Conservation (phyloP, 371 early-diverging fungal species). For the Actinomucor elegans region DNA sequence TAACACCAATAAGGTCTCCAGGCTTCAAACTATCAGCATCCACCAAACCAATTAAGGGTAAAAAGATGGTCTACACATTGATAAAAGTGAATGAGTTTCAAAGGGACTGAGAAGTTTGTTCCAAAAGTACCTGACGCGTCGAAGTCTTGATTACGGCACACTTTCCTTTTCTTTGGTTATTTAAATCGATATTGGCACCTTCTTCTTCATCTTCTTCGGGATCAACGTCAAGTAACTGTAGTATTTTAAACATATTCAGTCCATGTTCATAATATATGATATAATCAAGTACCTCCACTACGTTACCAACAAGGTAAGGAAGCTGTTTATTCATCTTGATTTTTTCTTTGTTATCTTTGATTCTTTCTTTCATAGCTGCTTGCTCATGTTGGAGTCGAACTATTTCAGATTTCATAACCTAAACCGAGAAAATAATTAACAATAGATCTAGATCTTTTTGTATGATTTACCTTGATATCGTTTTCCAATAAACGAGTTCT, state of each 20-base stretch:
- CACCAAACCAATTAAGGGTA: conserved; percentile 98
- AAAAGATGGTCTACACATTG: conserved; percentile 81
- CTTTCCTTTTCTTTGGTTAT: conserved; percentile 91
- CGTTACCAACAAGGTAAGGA: conserved; percentile 98
- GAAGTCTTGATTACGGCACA: conserved; percentile 98
- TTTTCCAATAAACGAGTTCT: conserved; percentile 93
- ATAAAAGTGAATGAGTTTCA: not conserved
- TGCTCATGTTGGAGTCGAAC: conserved; percentile 90
- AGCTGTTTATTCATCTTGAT: conserved; percentile 98
- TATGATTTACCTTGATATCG: conserved; percentile 85
- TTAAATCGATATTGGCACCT: conserved; percentile 93
- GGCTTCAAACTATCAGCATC: conserved; percentile 92
- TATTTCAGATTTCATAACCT: conserved; percentile 92
- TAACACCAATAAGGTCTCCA: conserved; percentile 99
- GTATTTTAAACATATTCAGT: not conserved
- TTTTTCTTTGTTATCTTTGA: conserved; percentile 99
- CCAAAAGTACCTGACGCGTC: conserved; percentile 81
- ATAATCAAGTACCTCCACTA: conserved; percentile 86
- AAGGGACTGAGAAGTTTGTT: too few species aligned
- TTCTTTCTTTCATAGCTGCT: conserved; percentile 85
- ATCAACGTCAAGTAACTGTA: conserved; percentile 87
- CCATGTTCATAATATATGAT: not conserved
- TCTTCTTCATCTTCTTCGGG: conserved; percentile 87
- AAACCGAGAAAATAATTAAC: not conserved
- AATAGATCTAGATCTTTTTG: not conserved